Conservation (phyloP, 2,329 filamentous ascomycete genomes). For the Talaromyces sp. region DNA sequence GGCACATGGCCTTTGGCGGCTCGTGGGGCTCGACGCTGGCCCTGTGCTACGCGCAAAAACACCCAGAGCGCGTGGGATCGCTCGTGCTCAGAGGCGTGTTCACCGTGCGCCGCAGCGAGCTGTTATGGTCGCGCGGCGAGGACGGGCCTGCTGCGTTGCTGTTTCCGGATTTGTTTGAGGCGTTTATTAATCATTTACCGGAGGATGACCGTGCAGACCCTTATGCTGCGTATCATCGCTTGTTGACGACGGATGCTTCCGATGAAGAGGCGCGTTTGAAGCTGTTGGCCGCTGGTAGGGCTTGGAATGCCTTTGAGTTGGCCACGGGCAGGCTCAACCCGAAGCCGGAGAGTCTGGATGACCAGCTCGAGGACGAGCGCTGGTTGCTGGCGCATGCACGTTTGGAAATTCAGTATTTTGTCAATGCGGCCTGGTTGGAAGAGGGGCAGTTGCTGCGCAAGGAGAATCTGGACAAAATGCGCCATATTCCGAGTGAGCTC, state of each 20-base stretch:
- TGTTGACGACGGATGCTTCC: slow-evolving; percentile 13
- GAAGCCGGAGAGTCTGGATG: slow-evolving; percentile 14
- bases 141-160: neutral
- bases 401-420: slow-evolving; percentile 42
- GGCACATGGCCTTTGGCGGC: slow-evolving; percentile 44
- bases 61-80: slow-evolving; percentile 34
- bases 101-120: slow-evolving; percentile 12
- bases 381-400: slow-evolving; percentile 34
- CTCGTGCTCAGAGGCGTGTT: slow-evolving; percentile 43
- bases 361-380: slow-evolving; percentile 25
- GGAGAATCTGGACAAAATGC: slow-evolving; percentile 30
- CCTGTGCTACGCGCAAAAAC: slow-evolving; percentile 40
- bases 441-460: slow-evolving; percentile 36
- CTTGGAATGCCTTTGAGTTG: slow-evolving; percentile 33
- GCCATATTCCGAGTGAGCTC: slow-evolving; percentile 24
- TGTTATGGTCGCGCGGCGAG: neutral
- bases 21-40: slow-evolving; percentile 46
- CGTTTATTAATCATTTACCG: neutral
- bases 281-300: slow-evolving; percentile 25
- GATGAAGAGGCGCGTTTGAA: slow-evolving; percentile 14
- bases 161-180: neutral
- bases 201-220: neutral
- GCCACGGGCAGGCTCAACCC: slow-evolving; percentile 24
- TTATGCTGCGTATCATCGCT: neutral
- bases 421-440: slow-evolving; percentile 37